Evolutionary conservation across 495 filamentous ascomycete species (phyloP).

Genomic region (Mycothermus thermophilus): DNA sequence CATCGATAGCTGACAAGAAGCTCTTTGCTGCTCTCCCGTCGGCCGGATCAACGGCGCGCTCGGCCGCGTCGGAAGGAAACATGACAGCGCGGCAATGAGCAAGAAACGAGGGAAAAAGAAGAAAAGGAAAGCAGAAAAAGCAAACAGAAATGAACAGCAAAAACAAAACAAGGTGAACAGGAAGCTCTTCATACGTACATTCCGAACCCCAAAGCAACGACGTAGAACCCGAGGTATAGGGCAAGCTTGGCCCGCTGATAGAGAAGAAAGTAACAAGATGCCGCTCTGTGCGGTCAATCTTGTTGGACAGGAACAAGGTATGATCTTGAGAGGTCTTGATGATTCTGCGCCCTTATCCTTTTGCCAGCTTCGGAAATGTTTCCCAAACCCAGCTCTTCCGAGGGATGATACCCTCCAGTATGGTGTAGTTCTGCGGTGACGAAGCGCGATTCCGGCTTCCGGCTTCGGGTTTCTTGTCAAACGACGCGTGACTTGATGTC

Average conservation of each 20-base stretch:
- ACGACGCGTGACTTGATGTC: too few species aligned
- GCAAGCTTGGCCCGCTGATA: conserved; percentile 6
- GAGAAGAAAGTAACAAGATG: conserved; percentile 14
- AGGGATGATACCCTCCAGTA: too few species aligned
- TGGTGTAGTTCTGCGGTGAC: too few species aligned
- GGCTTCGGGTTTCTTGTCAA: too few species aligned
- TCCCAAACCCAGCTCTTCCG: neutral
- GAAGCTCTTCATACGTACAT: conserved; percentile 22
- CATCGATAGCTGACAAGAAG: conserved; percentile 14
- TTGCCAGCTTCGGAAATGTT: conserved; percentile 2
- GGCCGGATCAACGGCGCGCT: too few species aligned
- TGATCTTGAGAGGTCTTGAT: conserved; percentile 4
- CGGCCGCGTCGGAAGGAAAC: neutral
- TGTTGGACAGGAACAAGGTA: conserved; percentile 10
- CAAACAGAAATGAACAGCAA: conserved; percentile 2
- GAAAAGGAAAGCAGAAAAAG: neutral
- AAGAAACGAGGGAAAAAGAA: neutral
- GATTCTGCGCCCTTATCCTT: neutral
- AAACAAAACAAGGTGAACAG: conserved; percentile 6
- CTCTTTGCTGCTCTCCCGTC: too few species aligned
- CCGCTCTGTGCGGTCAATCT: conserved; percentile 21
- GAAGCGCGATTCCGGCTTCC: too few species aligned
- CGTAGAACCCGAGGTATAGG: conserved; percentile 8
- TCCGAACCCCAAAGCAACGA: conserved; percentile 16
- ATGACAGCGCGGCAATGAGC: neutral